Conservation (phyloP, 2,329 filamentous ascomycete species). For the Ophiocordyceps camponoti-floridani region DNA sequence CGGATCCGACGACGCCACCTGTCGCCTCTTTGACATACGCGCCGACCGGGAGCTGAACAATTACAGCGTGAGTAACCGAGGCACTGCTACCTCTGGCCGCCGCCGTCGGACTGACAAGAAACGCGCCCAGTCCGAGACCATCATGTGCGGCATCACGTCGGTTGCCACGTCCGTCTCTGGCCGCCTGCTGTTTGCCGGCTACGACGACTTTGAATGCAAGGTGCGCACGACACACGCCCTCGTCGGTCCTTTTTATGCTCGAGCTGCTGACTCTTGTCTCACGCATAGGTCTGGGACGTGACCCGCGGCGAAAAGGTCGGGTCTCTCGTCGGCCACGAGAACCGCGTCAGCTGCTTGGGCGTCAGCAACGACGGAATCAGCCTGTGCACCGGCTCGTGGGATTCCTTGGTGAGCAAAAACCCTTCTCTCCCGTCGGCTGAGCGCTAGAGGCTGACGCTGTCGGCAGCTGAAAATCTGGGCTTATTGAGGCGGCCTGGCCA, state of each 20-base stretch:
- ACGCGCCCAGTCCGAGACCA: slow-evolving; percentile 65
- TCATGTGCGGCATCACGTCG: slow-evolving; percentile 93
- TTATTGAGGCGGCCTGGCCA: slow-evolving; percentile 32
- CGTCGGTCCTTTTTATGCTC: no score
- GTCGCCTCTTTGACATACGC: slow-evolving; percentile 92
- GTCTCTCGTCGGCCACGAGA: slow-evolving; percentile 91
- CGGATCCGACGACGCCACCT: slow-evolving; percentile 92
- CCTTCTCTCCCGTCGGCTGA: not conserved
- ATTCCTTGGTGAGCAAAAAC: slow-evolving; percentile 73
- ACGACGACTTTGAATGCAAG: slow-evolving; percentile 99
- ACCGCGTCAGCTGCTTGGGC: slow-evolving; percentile 94
- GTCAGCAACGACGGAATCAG: slow-evolving; percentile 99
- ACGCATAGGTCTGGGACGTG: slow-evolving; percentile 78
- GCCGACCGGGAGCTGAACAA: slow-evolving; percentile 67
- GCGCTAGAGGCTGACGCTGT: slow-evolving; percentile 1
- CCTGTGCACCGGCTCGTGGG: slow-evolving; percentile 98
- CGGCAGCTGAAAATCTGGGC: slow-evolving; percentile 76
- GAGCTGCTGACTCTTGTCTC: no score
- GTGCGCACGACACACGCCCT: slow-evolving; percentile 30
- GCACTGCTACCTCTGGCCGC: not conserved
- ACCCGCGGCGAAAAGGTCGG: slow-evolving; percentile 94
- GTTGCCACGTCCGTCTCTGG: slow-evolving; percentile 96
- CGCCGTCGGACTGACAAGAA: slow-evolving; percentile 5
- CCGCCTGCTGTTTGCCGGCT: slow-evolving; percentile 85
- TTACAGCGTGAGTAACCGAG: slow-evolving; percentile 45